Evolutionary conservation across 176 grass and related monocot genomes (phyloP), one percentile per base, ranked within the genome.

Genomic region (Thinopyrum elongatum): DNA sequence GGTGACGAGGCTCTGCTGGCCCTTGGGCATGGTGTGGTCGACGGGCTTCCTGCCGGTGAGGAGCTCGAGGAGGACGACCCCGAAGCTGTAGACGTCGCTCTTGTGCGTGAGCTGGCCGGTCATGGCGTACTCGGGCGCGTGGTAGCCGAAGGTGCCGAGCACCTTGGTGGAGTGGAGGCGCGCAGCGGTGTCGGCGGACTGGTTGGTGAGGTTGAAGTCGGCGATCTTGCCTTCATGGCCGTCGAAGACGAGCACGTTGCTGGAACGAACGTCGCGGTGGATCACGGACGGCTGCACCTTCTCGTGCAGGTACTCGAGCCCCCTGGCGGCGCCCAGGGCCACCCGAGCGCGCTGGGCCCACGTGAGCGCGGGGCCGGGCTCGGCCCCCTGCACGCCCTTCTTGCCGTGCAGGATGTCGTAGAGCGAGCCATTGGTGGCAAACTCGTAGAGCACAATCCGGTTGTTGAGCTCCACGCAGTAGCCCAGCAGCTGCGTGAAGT

Each of bases 51-150:
- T 98, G 63, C 95, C 95, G 0, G 95, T 95, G 51, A 98, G 74
- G 62, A 98, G 95, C 88, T 95, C 93, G 0, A 98, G 86, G 36
- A 98, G 93, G 27, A 98, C 84, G 8, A 98, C 96, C 10, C 93
- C 93, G 53, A 95, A 98, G 22, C 93, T 98, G 42, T 98, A 98
- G 14, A 95, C 93, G 85, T 98, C 96, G 80, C 96, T 98, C 76
- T 98, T 98, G 30, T 95, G 96, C 4, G 93, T 95, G 35, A 95
- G 60, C 51, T 92, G 90, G 0, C 96, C 96, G 0, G 96, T 95
- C 96, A 98, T 98, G 23, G 96, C 96, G 68, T 94, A 98, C 96
- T 95, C 93, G 0, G 93, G 96, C 25, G 96, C 96, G 86, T 98
- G 96, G 90, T 98, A 98, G 1, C 96, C 96, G 66, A 98, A 98